Evolutionary conservation across 2,329 filamentous ascomycete species (phyloP).

Genomic region (Byssothecium circinans): DNA sequence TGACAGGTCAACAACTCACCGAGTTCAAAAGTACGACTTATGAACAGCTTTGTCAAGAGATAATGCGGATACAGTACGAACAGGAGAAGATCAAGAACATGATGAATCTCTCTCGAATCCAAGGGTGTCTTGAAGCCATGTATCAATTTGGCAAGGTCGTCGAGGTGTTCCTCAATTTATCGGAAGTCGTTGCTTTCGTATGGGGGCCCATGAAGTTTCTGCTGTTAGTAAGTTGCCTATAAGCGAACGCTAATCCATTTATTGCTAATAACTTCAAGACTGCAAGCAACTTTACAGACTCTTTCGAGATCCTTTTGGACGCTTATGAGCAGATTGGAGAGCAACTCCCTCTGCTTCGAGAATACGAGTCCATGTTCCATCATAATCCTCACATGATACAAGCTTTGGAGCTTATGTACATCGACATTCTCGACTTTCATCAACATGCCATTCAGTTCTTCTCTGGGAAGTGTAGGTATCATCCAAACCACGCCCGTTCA

Average conservation of each 20-base stretch:
- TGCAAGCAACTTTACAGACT: conserved; percentile 36
- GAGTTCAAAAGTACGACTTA: conserved; percentile 20
- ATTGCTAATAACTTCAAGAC: conserved; percentile 13
- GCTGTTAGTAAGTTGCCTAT: conserved; percentile 22
- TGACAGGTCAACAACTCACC: conserved; percentile 15
- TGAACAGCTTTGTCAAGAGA: conserved; percentile 14
- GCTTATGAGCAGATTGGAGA: conserved; percentile 47
- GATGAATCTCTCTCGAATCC: conserved; percentile 21
- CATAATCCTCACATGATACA: conserved; percentile 31
- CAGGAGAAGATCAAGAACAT: conserved; percentile 18
- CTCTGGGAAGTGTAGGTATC: conserved; percentile 18
- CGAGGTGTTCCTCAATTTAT: conserved; percentile 41
- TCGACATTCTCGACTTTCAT: conserved; percentile 47
- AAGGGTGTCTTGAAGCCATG: conserved; percentile 36
- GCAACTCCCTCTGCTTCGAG: conserved; percentile 38
- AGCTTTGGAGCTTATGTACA: conserved; percentile 40
- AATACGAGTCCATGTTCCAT: conserved; percentile 37
- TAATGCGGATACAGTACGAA: conserved; percentile 18
- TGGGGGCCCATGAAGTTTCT: conserved; percentile 45
- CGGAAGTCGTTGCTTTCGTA: conserved; percentile 35
- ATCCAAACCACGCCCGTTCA: no score
- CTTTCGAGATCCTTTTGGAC: conserved; percentile 43
- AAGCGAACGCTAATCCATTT: neutral
- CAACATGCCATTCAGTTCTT: conserved; percentile 33
- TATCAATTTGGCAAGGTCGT: conserved; percentile 42